phyloP scores from a whole-genome alignment of 2,329 filamentous ascomycete genomes.

The Aspergillus fijiensis region DNA sequence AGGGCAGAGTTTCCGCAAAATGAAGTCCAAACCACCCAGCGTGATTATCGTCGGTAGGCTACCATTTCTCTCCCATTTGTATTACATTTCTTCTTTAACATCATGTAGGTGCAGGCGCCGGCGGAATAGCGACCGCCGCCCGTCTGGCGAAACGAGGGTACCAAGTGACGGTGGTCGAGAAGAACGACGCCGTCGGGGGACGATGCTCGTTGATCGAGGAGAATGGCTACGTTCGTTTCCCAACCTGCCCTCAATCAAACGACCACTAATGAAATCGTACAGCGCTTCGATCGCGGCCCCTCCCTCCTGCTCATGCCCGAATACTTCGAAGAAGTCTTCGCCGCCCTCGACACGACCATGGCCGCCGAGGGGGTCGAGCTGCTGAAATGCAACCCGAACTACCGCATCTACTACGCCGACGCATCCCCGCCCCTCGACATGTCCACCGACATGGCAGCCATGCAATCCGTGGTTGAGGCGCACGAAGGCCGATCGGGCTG shows the following conservation, averaged over 20 bases:
- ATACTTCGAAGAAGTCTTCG: slow-evolving; percentile 68
- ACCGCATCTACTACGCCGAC: slow-evolving; percentile 72
- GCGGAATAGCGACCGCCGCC: slow-evolving; percentile 69
- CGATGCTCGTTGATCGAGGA: slow-evolving; percentile 66
- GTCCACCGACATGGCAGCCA: slow-evolving; percentile 66
- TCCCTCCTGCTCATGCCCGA: slow-evolving; percentile 70
- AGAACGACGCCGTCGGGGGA: slow-evolving; percentile 71
- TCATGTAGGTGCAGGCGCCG: slow-evolving; percentile 63
- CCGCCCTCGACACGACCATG: slow-evolving; percentile 66
- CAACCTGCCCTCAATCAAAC: no score
- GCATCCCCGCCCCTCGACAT: slow-evolving; percentile 54
- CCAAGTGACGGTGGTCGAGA: slow-evolving; percentile 73
- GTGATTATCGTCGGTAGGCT: not conserved
- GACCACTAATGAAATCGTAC: no score
- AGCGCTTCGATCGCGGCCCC: slow-evolving; percentile 74
- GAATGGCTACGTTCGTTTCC: slow-evolving; percentile 58
- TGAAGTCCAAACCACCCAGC: not conserved
- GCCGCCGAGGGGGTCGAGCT: slow-evolving; percentile 66
- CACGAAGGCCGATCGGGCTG: slow-evolving; percentile 72
- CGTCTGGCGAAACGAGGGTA: slow-evolving; percentile 69
- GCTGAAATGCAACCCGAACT: slow-evolving; percentile 72
- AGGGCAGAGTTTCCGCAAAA: not conserved
- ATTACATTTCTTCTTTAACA: not conserved
- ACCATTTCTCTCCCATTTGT: no score
- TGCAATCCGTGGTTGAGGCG: slow-evolving; percentile 71